Conservation (phyloP, 2,329 filamentous ascomycete species). For the Aspergillus quadrilineatus region DNA sequence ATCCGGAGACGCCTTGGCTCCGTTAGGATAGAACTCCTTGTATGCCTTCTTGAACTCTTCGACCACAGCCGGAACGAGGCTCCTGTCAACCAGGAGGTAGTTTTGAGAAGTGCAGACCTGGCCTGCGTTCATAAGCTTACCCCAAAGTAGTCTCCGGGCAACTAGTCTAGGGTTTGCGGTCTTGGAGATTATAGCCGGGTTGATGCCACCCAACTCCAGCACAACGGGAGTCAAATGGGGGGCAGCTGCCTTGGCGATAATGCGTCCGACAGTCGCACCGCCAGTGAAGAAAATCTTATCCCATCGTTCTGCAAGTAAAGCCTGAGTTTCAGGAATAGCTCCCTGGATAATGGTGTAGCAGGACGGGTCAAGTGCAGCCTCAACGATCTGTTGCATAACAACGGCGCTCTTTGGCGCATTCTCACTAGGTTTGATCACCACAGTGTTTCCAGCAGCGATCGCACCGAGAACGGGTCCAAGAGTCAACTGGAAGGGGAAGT, state of each 20-base stretch:
- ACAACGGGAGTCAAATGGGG: constrained; percentile 82
- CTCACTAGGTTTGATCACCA: constrained; percentile 88
- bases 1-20: constrained; percentile 74
- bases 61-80: constrained; percentile 69
- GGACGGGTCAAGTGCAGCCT: constrained; percentile 71
- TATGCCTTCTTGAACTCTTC: constrained; percentile 69
- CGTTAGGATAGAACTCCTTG: constrained; percentile 79
- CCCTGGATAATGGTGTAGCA: constrained; percentile 81
- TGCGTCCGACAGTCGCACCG: constrained; percentile 72
- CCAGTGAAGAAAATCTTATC: constrained; percentile 99
- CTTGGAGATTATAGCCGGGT: constrained; percentile 88
- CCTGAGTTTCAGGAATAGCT: constrained; percentile 34
- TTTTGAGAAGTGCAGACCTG: constrained; percentile 94
- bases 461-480: constrained; percentile 80
- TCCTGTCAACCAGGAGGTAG: constrained; percentile 80
- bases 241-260: constrained; percentile 86
- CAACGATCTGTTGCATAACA: constrained; percentile 75
- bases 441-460: constrained; percentile 88
- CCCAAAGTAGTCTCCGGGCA: constrained; percentile 82
- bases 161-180: constrained; percentile 77
- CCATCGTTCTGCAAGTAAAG: constrained; percentile 65
- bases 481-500: constrained; percentile 83
- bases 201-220: constrained; percentile 86
- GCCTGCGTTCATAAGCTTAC: constrained; percentile 80
- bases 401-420: constrained; percentile 72